A percentile compares a stretch with the other conserved stretches of the same genome.
Evolutionary conservation across 169 alveolate species (phyloP).

Genomic region (Cytauxzoon felis): DNA sequence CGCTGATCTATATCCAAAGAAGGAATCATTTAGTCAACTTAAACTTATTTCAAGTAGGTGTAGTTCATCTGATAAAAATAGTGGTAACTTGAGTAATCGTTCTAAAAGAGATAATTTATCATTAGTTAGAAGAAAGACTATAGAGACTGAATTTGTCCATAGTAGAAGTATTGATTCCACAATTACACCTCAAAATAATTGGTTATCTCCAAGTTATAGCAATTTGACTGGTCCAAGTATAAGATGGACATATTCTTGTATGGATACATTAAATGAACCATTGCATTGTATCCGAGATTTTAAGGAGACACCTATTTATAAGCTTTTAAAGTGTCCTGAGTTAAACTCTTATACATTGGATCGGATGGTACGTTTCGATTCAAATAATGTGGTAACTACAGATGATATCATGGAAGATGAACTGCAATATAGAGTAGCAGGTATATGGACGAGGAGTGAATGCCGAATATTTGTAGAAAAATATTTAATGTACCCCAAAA

Average conservation of each 20-base stretch:
- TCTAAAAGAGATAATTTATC: constrained; percentile 2
- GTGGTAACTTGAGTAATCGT: background rate
- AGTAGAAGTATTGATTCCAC: constrained; percentile 2
- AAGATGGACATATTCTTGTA: constrained; percentile 66
- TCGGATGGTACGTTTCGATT: constrained; percentile 20
- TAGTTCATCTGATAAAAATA: background rate
- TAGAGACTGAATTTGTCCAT: background rate
- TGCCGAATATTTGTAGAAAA: constrained; percentile 76
- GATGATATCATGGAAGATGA: constrained; percentile 54
- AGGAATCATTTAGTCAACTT: constrained; percentile 23
- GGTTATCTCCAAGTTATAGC: constrained; percentile 68
- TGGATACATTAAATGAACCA: constrained; percentile 54
- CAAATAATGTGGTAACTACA: constrained; percentile 30
- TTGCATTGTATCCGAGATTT: constrained; percentile 39
- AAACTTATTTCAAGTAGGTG: background rate
- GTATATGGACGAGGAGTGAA: constrained; percentile 80
- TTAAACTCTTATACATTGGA: constrained; percentile 39
- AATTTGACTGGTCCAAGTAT: constrained; percentile 77
- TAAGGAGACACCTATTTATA: constrained; percentile 54
- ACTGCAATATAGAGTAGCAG: constrained; percentile 38
- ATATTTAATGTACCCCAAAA: constrained; percentile 83
- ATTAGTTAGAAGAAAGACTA: constrained; percentile 11
- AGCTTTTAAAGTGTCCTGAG: constrained; percentile 48
- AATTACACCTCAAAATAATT: constrained; percentile 30
- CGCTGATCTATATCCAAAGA: constrained; percentile 13